A percentile compares a stretch with the other conserved stretches of the same genome.
These are phyloP conservation scores for Cupressus sempervirens DNA, from an alignment of 75 land plant species.

Conservation along the genomic window DNA sequence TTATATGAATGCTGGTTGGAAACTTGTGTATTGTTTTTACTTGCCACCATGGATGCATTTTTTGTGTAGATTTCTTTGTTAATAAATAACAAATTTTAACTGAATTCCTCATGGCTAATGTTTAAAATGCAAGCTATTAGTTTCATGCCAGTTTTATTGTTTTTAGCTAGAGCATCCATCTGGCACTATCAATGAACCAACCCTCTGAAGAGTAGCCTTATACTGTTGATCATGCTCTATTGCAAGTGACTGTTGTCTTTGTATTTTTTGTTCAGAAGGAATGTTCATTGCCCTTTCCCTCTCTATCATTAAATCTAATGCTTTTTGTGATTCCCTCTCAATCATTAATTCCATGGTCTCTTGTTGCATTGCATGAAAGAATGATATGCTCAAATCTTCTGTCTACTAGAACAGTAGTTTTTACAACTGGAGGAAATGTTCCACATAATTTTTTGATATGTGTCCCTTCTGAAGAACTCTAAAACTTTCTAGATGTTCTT, in stretches of 20 bases:
- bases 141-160: too few relatives aligned
- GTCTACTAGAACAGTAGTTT: conserved; percentile 32
- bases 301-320: conserved; percentile 29
- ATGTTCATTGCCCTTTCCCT: conserved; percentile 7
- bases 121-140: too few relatives aligned
- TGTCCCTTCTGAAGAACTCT: too few relatives aligned
- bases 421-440: conserved; percentile 33
- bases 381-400: conserved; percentile 46
- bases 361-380: conserved; percentile 38
- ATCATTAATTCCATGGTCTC: conserved; percentile 34
- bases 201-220: conserved; percentile 36
- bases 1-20: too few relatives aligned
- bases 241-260: conserved; percentile 18
- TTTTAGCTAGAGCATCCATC: conserved; percentile 14
- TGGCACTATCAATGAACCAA: conserved; percentile 23
- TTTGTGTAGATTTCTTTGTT: too few relatives aligned
- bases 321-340: conserved; percentile 31
- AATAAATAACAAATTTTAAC: too few relatives aligned
- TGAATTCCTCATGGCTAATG: too few relatives aligned
- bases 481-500: too few relatives aligned
- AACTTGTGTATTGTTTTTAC: too few relatives aligned
- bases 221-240: conserved; percentile 25
- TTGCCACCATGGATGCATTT: too few relatives aligned
- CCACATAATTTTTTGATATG: too few relatives aligned
- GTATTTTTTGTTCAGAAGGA: conserved; percentile 27